These are phyloP conservation scores for Brachypodium distachyon DNA, from an alignment of 202 grass and related monocot genomes.

Conservation along the genomic window DNA sequence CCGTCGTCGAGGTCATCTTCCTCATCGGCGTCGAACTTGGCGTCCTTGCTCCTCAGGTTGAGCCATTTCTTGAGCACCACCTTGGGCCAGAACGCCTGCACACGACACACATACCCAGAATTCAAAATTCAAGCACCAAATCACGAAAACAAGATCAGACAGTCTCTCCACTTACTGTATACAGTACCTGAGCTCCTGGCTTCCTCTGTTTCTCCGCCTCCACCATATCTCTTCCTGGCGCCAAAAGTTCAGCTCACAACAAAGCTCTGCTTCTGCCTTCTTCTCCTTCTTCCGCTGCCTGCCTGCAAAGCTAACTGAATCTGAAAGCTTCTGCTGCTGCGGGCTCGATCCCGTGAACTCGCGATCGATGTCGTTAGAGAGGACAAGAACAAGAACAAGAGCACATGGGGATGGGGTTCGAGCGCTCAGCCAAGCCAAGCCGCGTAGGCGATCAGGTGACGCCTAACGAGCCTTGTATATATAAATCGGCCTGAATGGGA, in stretches of 20 bases:
- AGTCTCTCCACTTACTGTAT: neutral
- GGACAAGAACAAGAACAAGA: conserved; percentile 8
- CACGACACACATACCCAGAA: neutral
- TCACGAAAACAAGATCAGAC: neutral
- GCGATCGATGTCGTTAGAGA: neutral
- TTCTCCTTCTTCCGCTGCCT: neutral
- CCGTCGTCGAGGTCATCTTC: conserved; percentile 45
- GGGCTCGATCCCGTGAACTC: neutral
- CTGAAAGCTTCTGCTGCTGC: neutral
- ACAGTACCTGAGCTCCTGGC: conserved; percentile 33
- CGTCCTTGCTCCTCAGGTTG: conserved; percentile 56
- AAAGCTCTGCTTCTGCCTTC: neutral
- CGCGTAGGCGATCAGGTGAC: too few relatives aligned
- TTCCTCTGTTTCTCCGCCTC: conserved; percentile 38
- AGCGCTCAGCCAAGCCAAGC: neutral
- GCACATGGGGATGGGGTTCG: neutral
- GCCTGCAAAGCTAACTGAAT: neutral
- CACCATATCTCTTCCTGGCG: neutral
- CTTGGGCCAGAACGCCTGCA: conserved; percentile 82
- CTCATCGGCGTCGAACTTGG: conserved; percentile 66
- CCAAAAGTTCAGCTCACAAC: neutral
- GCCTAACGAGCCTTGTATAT: neutral
- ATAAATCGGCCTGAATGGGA: too few relatives aligned
- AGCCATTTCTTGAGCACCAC: conserved; percentile 95
- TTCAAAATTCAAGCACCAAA: neutral